Evolutionary conservation across 305 asterid species (phyloP).

Genomic region (Fraxinus platypoda): DNA sequence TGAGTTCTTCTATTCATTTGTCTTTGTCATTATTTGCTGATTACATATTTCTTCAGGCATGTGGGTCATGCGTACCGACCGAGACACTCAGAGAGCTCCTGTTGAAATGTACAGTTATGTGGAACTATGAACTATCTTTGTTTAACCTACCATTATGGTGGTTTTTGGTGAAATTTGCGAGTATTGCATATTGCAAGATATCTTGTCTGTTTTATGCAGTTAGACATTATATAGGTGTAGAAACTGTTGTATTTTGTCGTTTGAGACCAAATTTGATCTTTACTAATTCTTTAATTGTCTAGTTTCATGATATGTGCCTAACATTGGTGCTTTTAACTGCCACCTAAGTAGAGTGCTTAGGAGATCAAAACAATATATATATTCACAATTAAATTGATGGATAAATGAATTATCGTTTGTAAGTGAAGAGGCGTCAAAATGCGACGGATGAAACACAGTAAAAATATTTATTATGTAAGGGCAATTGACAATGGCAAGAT

Average conservation of each 20-base stretch:
- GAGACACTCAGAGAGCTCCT: slow-evolving; percentile 8
- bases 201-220: neutral
- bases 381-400: neutral
- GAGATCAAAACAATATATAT: too few relatives aligned
- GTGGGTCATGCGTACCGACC: slow-evolving; percentile 14
- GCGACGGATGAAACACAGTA: neutral
- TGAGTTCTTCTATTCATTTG: slow-evolving; percentile 6
- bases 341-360: neutral
- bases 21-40: slow-evolving; percentile 19
- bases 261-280: slow-evolving; percentile 4
- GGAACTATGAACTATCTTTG: slow-evolving; percentile 7
- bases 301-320: neutral
- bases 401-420: neutral
- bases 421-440: neutral
- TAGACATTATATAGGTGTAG: slow-evolving; percentile 9
- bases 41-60: slow-evolving; percentile 7
- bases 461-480: neutral
- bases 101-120: slow-evolving; percentile 36
- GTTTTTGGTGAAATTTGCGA: slow-evolving; percentile 11
- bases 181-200: slow-evolving; percentile 2
- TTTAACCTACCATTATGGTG: slow-evolving; percentile 17
- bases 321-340: neutral
- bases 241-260: neutral
- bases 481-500: too few relatives aligned
- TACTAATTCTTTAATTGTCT: neutral